A percentile compares a stretch with the other conserved stretches of the same genome.
Conservation (phyloP, 176 grass and related monocot genomes). For the Chloris gayana region DNA sequence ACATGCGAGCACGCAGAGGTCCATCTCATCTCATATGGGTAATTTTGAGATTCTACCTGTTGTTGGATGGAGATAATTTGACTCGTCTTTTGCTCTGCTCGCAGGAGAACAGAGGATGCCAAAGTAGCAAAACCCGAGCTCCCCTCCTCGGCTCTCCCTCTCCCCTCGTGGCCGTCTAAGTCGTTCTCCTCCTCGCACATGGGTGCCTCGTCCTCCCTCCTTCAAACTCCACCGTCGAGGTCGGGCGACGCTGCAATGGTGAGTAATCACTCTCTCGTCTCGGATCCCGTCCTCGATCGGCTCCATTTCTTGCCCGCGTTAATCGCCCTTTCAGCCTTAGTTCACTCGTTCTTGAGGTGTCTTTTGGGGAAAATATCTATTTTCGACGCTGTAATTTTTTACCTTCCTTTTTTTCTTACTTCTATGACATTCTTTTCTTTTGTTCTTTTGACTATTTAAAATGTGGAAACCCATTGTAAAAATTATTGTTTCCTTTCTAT, state of each 20-base stretch:
- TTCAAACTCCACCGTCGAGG: not conserved
- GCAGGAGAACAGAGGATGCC: not conserved
- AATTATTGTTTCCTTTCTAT: too few species aligned
- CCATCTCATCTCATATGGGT: not conserved
- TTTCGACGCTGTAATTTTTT: too few species aligned
- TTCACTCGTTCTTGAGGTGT: not conserved
- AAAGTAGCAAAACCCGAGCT: not conserved
- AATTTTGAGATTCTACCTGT: not conserved
- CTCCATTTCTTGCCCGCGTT: not conserved
- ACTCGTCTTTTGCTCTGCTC: not conserved
- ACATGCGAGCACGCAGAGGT: too few species aligned
- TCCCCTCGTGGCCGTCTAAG: not conserved
- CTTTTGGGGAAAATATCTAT: too few species aligned
- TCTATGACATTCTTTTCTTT: too few species aligned
- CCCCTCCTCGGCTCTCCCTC: not conserved
- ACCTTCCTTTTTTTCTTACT: too few species aligned
- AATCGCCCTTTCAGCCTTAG: not conserved
- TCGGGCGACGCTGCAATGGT: constrained; percentile 5
- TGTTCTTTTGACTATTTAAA: too few species aligned
- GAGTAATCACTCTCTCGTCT: not conserved
- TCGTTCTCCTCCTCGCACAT: not conserved
- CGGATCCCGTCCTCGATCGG: not conserved
- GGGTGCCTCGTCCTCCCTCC: not conserved
- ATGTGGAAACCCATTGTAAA: too few species aligned
- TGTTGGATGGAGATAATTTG: not conserved